A percentile compares a stretch with the other conserved stretches of the same genome.
phyloP scores from a whole-genome alignment of 2,329 filamentous ascomycete species.

The Claviceps digitariae region DNA sequence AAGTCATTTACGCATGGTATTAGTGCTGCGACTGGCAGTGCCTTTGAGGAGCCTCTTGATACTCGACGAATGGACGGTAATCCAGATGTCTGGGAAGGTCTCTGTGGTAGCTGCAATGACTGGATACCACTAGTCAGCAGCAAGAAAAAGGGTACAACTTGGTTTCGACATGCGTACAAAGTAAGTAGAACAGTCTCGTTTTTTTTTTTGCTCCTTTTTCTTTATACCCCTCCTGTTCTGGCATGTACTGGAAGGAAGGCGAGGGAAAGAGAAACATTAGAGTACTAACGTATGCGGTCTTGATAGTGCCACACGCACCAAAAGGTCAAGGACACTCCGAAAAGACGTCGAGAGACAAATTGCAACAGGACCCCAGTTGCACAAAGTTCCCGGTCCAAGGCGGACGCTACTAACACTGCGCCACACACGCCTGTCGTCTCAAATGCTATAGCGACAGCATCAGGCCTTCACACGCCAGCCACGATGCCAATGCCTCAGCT shows the following conservation, averaged over 20 bases:
- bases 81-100: slow-evolving; percentile 67
- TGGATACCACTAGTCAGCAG: slow-evolving; percentile 73
- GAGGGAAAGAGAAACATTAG: no score
- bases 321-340: slow-evolving; percentile 58
- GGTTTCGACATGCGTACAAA: slow-evolving; percentile 85
- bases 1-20: slow-evolving; percentile 84
- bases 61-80: slow-evolving; percentile 67
- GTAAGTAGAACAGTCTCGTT: slow-evolving; percentile 28
- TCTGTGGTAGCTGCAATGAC: slow-evolving; percentile 65
- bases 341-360: slow-evolving; percentile 50
- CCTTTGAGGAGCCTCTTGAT: slow-evolving; percentile 65
- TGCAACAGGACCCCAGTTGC: slow-evolving; percentile 22
- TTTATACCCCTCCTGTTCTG: background rate
- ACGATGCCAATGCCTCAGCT: slow-evolving; percentile 3
- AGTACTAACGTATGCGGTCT: background rate
- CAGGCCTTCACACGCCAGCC: slow-evolving; percentile 7
- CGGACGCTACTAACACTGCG: slow-evolving; percentile 20
- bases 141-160: slow-evolving; percentile 86
- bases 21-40: slow-evolving; percentile 64
- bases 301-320: slow-evolving; percentile 55
- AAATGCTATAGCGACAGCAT: slow-evolving; percentile 11
- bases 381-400: slow-evolving; percentile 32
- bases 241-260: slow-evolving; percentile 3
- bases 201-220: background rate
- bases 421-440: slow-evolving; percentile 21